Conservation (phyloP, 345 rosid species). For the Gossypium sturtianum region DNA sequence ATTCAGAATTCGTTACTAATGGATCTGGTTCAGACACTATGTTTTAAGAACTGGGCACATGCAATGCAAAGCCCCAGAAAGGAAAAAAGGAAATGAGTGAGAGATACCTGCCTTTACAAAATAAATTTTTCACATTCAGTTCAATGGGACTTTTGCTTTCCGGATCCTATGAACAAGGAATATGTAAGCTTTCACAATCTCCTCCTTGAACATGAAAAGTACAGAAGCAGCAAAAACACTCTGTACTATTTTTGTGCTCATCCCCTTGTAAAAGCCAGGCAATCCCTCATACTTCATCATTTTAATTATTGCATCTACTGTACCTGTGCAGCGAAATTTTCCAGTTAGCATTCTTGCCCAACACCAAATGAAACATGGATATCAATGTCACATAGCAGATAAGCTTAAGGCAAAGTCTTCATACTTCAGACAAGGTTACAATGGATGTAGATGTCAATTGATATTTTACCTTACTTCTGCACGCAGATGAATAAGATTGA, state of each 20-base stretch:
- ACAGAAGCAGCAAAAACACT: slow-evolving; percentile 78
- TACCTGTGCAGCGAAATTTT: slow-evolving; percentile 32
- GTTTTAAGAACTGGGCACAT: background rate
- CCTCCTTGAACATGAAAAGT: slow-evolving; percentile 72
- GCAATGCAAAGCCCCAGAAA: background rate
- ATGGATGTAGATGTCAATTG: background rate
- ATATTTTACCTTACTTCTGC: background rate
- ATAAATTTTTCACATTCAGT: slow-evolving; percentile 7
- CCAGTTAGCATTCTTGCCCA: slow-evolving; percentile 3
- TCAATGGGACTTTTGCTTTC: slow-evolving; percentile 18
- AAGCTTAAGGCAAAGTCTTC: background rate
- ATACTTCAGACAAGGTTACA: background rate
- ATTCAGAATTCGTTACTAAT: background rate
- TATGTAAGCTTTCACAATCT: slow-evolving; percentile 49
- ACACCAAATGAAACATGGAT: background rate
- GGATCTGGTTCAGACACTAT: background rate
- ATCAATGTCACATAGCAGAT: background rate
- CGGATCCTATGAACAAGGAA: slow-evolving; percentile 33
- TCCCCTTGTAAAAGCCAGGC: slow-evolving; percentile 57
- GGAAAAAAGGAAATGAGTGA: background rate
- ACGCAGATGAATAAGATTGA: background rate
- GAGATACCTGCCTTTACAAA: background rate
- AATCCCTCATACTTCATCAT: slow-evolving; percentile 62
- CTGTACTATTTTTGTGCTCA: slow-evolving; percentile 72
- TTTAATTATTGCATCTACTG: slow-evolving; percentile 57